Base-by-base conservation (phyloP, 306 rosid genomes). In the Crotalaria pallida region DNA sequence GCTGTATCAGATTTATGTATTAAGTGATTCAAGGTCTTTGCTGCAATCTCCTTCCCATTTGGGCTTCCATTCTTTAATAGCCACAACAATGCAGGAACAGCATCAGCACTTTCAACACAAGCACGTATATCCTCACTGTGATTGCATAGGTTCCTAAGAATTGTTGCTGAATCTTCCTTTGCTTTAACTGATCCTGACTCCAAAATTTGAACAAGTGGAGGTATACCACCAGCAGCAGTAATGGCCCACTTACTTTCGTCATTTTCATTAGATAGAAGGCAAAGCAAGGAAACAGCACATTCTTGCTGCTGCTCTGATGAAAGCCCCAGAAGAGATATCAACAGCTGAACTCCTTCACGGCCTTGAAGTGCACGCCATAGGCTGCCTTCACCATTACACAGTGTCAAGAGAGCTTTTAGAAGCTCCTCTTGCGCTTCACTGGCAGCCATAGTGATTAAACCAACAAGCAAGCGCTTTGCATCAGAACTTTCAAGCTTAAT, bases 181-280 rank as follows among this genome's bases (percentile, higher is more conserved):
- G 98, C 98, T 80, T 90, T 94, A 75, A 84, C 88, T 45, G 97
- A 90, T 70, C 98, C 98, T 12, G 96, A 79, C 89, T 94, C 98
- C 47, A 94, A 84, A 83, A 94, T 94, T 78, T 94, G 98, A 82
- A 94, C 98, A 74, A 94, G 96, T 5, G 98, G 98, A 75, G 98
- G 98, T 79, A 94, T 94, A 72, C 98, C 98, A 77, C 98, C 98
- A 74, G 98, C 98, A 81, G 98, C 98, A 69, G 98, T 94, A 29
- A 94, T 94, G 59, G 97, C 94, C 98, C 98, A 94, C 71, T 88
- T 94, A 73, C 98, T 90, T 78, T 94, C 98, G 73, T 90, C 98
- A 77, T 88, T 94, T 86, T 91, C 98, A 57, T 81, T 84, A n/a
- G 98, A 94, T 64, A 94, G 80, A 77, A 94, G 91, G 80, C 89